Conservation (phyloP, 306 rosid genomes). For the Mucuna pruriens region DNA sequence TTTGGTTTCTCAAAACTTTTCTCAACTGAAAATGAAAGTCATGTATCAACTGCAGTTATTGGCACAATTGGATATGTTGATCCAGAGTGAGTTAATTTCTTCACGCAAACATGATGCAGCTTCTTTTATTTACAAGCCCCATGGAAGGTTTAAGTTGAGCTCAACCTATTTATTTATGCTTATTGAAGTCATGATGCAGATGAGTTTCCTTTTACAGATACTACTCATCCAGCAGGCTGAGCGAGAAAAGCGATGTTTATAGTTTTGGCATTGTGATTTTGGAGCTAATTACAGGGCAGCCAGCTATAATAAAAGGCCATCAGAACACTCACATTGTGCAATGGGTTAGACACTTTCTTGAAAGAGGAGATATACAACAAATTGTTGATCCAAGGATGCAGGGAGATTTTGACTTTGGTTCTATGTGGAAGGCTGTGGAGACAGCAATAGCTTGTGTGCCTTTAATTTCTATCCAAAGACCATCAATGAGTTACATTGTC, state of each 20-base stretch:
- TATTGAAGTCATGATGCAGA: not conserved
- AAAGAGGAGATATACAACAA: constrained; percentile 31
- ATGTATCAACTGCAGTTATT: constrained; percentile 35
- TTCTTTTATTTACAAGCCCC: not conserved
- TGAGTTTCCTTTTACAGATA: constrained; percentile 29
- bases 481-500: constrained; percentile 38
- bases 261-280: constrained; percentile 48
- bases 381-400: constrained; percentile 38
- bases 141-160: not conserved
- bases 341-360: constrained; percentile 29
- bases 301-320: constrained; percentile 37
- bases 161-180: not conserved
- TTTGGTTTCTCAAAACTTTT: constrained; percentile 38
- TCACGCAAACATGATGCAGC: not conserved
- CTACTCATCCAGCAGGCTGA: constrained; percentile 37
- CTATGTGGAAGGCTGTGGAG: constrained; percentile 45
- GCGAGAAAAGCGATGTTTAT: constrained; percentile 41
- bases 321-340: constrained; percentile 40
- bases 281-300: constrained; percentile 44
- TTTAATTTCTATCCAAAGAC: constrained; percentile 31
- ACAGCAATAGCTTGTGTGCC: constrained; percentile 43
- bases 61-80: constrained; percentile 42
- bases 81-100: constrained; percentile 40
- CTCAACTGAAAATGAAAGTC: constrained; percentile 34
- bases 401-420: constrained; percentile 37